A percentile compares a stretch with the other conserved stretches of the same genome.
Evolutionary conservation across 202 grass and related monocot genomes (phyloP).

Genomic region (Musa balbisiana): DNA sequence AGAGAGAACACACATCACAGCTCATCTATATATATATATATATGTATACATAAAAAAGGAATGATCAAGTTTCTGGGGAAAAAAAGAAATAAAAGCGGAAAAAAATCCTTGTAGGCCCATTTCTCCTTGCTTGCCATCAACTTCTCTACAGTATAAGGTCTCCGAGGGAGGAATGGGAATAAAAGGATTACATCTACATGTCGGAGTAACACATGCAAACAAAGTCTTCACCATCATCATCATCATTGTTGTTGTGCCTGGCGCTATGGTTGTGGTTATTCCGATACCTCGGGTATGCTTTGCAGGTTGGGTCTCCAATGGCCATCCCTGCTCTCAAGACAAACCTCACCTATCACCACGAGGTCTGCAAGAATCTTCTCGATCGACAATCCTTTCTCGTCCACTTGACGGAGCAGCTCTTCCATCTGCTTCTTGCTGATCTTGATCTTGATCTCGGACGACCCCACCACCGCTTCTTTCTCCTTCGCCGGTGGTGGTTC

Average conservation of each 20-base stretch:
- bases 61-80: no score
- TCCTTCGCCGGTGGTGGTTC: background rate
- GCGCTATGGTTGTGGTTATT: background rate
- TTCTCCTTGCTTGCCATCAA: no score
- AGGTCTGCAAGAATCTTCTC: conserved; percentile 1
- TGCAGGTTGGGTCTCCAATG: conserved; percentile 18
- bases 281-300: conserved; percentile 10
- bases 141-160: no score
- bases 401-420: background rate
- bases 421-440: conserved; percentile 18
- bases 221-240: no score
- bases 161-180: no score
- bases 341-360: background rate
- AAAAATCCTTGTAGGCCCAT: no score
- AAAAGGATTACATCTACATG: background rate
- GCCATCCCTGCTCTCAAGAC: background rate
- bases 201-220: no score
- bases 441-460: conserved; percentile 5
- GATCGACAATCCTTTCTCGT: background rate
- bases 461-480: background rate
- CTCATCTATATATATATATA: no score
- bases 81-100: no score
- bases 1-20: no score
- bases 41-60: no score
- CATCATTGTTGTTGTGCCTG: no score